Conservation (phyloP, 2,329 filamentous ascomycete species). For the Aspergillus sp. region DNA sequence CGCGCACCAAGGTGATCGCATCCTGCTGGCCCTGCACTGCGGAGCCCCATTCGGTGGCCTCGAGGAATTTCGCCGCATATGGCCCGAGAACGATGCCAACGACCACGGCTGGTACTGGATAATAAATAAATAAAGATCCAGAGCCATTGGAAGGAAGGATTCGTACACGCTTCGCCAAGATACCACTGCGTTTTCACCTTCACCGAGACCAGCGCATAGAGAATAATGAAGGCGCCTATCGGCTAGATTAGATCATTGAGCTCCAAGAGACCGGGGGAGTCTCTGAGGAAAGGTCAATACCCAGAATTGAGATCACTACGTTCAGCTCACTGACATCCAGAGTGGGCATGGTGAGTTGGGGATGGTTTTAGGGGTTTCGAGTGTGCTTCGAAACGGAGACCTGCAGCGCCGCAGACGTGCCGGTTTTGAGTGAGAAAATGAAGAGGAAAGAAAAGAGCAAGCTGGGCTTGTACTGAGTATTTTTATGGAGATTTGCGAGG, state of each 20-base stretch:
- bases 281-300: background rate
- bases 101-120: conserved; percentile 55
- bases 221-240: conserved; percentile 33
- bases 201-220: conserved; percentile 34
- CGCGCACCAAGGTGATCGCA: background rate
- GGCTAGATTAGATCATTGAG: background rate
- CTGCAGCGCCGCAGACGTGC: no score
- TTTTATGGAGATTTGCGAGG: no score
- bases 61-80: conserved; percentile 54
- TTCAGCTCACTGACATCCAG: conserved; percentile 1
- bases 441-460: no score
- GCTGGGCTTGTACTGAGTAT: no score
- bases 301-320: background rate
- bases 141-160: background rate
- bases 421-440: no score
- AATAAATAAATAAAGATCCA: background rate
- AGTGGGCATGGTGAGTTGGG: background rate
- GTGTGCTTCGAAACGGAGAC: no score
- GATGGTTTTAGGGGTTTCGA: no score
- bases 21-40: background rate
- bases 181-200: conserved; percentile 41
- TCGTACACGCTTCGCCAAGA: conserved; percentile 39
- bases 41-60: conserved; percentile 41
- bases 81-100: conserved; percentile 58
- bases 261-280: no score